Base-by-base conservation (phyloP, 768 basidiomycete genomes). In the Royoungia palumana region DNA sequence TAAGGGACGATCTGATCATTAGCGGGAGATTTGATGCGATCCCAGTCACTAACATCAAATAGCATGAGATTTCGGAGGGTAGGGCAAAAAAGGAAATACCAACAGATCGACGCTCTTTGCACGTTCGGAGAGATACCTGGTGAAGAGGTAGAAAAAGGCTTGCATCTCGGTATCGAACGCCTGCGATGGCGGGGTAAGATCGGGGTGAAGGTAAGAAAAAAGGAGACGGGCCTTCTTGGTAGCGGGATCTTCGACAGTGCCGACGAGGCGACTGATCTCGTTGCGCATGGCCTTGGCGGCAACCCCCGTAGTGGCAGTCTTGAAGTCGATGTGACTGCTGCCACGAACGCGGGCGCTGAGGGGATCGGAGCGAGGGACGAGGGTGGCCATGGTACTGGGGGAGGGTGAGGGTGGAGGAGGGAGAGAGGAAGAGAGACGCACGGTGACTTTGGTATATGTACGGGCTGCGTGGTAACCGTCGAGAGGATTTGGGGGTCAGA, bases 221-320 rank as follows among this genome's bases (percentile, higher is more conserved):
- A 22, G 36, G 36, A 19, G 34, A 60, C 54, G 46, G 48, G 91
- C 94, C 85, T 87, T 91, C 75, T 88, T 89, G 47, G 87, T 86
- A 35, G 76, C 66, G 25, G 81, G 77, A 56, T 97, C 89, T 55
- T 82, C 76, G 65, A 95, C 89, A 53, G 85, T 86, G 66, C 78
- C 75, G 63, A 97, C 92, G 78, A 99, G 89, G 64, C 82, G 82
- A 70, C 87, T 87, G 73, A 99, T 87, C 76, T 98, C 96, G 68
- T 97, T 96, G 76, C 93, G 85, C 95, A 97, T 97, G 47, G 93
- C 78, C 76, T 96, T 97, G 58, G 90, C 88, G 22, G 90, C 87
- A 56, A 94, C 86, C 57, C 91, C 92, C 46, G 92, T 94, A 44
- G 83, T 94, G 55, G 95, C 95, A n/a, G 92, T 94, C 78, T 94